phyloP scores from a whole-genome alignment of 2,329 filamentous ascomycete genomes.

The Talaromyces sp. region DNA sequence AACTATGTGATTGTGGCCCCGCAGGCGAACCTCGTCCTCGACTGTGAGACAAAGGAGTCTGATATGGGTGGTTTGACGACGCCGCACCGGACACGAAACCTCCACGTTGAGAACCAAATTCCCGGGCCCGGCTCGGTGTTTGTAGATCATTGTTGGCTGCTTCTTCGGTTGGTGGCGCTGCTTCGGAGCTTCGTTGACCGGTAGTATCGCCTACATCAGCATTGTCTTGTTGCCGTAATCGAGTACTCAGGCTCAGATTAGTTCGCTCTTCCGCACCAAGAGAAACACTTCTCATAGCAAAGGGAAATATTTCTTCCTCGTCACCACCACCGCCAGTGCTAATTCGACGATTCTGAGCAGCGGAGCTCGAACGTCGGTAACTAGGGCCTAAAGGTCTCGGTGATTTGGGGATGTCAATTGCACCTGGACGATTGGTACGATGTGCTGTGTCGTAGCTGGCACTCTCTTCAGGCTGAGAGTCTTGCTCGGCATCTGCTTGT shows the following conservation, averaged over 20 bases:
- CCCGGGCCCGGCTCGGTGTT: conserved; percentile 15
- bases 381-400: conserved; percentile 36
- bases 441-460: conserved; percentile 28
- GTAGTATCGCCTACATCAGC: conserved; percentile 17
- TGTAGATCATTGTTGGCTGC: conserved; percentile 14
- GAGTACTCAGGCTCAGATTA: conserved; percentile 24
- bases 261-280: conserved; percentile 38
- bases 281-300: conserved; percentile 43
- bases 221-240: conserved; percentile 30
- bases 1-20: conserved; percentile 33
- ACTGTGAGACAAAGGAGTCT: conserved; percentile 31
- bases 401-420: conserved; percentile 47
- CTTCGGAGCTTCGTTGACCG: conserved; percentile 17
- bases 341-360: conserved; percentile 31
- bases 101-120: conserved; percentile 17
- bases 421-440: conserved; percentile 29
- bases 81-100: conserved; percentile 18
- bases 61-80: conserved; percentile 31
- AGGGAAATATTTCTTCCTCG: conserved; percentile 40
- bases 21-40: conserved; percentile 35
- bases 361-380: conserved; percentile 43
- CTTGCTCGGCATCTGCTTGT: conserved; percentile 24
- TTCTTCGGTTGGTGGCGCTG: conserved; percentile 18
- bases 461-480: conserved; percentile 32
- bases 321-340: conserved; percentile 25